Evolutionary conservation across 169 alveolate species (phyloP), one percentile per base, ranked within the genome.

Genomic region (Plasmodium relictum): DNA sequence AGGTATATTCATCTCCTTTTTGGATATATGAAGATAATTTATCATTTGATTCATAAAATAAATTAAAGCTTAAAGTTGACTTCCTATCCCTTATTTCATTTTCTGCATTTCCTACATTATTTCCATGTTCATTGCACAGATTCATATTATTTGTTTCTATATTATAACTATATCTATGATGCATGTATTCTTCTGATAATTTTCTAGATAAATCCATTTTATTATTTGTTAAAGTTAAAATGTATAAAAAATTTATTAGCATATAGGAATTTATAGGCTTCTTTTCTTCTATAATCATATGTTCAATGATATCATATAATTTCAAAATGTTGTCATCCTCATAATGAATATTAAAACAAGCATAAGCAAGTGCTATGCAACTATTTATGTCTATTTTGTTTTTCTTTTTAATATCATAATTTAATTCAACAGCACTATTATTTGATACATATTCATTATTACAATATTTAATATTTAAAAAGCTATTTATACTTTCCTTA

Each of bases 301-400:
- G 90, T 39, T 80, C 90, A n/a, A 80, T 31, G 22, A 68, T 10
- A 71, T 80, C 90, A 44, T 80, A 80, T 42, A 80, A 9, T 71
- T 80, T 80, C 3, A 80, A 62, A 39, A 80, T 56, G 14, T 80
- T 80, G 12, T 80, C 90, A 42, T 80, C 90, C 31, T 80, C 90
- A 61, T 80, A 80, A 72, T 80, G 80, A 10, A 80, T 80, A 31
- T 80, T 80, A 71, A 80, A 80, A 37, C 90, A 80, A 4, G 90
- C 90, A 45, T 80, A 80, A 18, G 73, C 48, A 24, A 80, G 56
- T 56, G 90, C 90, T 66, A 80, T 31, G 26, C 90, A 80, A 37
- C 90, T 80, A 48, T 80, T 80, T 9, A 80, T 52, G 16, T 80
- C 90, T 24, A 80, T 72, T 24, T 31, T 54, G 22, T 10, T 73